A percentile compares a stretch with the other conserved stretches of the same genome.
Evolutionary conservation across 2,329 filamentous ascomycete species (phyloP).

Genomic region (Pseudocercospora fijiensis): DNA sequence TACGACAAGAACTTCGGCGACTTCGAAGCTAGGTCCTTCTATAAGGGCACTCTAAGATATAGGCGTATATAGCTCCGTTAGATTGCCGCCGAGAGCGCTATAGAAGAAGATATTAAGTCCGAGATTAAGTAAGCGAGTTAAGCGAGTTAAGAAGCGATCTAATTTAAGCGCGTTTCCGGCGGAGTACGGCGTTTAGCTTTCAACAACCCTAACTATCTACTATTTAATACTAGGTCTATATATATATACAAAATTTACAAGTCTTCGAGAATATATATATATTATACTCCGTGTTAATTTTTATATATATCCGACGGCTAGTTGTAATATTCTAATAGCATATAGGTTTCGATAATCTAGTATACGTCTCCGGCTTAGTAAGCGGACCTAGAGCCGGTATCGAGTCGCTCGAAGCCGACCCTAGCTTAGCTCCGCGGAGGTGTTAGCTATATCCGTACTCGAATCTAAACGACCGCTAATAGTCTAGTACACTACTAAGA

Average conservation of each 20-base stretch:
- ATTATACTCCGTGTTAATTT: background rate
- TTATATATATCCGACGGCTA: background rate
- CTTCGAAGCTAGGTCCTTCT: too few species aligned
- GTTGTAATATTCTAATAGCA: background rate
- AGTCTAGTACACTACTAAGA: background rate
- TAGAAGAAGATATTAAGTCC: background rate
- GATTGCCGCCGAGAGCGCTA: background rate
- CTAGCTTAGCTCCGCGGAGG: too few species aligned
- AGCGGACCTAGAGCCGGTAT: too few species aligned
- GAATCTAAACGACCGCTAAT: background rate
- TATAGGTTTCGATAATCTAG: background rate
- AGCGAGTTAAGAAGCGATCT: background rate
- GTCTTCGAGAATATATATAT: background rate
- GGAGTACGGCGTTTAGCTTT: background rate
- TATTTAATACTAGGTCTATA: background rate
- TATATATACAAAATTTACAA: background rate
- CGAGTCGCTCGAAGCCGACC: background rate
- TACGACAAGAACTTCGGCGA: too few species aligned
- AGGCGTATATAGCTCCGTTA: background rate
- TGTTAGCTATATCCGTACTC: background rate
- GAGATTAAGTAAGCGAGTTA: background rate
- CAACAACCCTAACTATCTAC: background rate
- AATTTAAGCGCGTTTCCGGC: background rate
- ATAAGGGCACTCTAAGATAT: background rate
- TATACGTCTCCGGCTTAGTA: background rate